Conservation (phyloP, 1,284 basidiomycete genomes). For the Tylopilus sp. region DNA sequence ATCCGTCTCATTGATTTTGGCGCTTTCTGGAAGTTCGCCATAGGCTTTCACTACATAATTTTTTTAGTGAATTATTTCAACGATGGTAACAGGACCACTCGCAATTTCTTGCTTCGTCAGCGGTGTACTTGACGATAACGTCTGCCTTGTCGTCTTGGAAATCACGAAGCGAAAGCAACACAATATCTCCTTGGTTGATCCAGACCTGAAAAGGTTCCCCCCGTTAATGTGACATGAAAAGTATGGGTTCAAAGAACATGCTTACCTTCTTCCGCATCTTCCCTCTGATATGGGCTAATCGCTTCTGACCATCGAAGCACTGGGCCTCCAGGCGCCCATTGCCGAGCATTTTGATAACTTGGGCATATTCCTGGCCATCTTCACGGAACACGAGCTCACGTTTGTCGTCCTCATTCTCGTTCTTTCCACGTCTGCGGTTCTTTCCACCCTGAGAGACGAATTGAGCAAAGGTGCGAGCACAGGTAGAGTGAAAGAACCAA, state of each 20-base stretch:
- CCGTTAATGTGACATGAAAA: conserved; percentile 9
- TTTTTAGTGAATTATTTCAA: conserved; percentile 6
- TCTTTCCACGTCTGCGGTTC: conserved; percentile 99
- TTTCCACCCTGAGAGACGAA: conserved; percentile 86
- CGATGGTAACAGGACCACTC: conserved; percentile 28
- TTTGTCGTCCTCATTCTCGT: conserved; percentile 99
- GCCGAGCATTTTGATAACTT: conserved; percentile 98
- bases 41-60: conserved; percentile 86
- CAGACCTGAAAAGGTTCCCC: conserved; percentile 80
- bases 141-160: conserved; percentile 99
- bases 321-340: conserved; percentile 97
- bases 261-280: conserved; percentile 99
- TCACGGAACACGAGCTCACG: conserved; percentile 99
- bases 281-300: conserved; percentile 97
- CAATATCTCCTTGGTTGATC: conserved; percentile 99
- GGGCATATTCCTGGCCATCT: conserved; percentile 99
- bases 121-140: conserved; percentile 99
- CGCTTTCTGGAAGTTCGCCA: conserved; percentile 97
- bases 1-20: conserved; percentile 99
- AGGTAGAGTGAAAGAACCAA: conserved; percentile 42
- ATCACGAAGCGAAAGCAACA: conserved; percentile 95
- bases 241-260: background rate
- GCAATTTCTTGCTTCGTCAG: conserved; percentile 92
- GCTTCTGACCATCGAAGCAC: conserved; percentile 99
- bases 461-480: conserved; percentile 16